Base-by-base conservation (phyloP, 139 green algal species). In the Auxenochlorella protothecoides region DNA sequence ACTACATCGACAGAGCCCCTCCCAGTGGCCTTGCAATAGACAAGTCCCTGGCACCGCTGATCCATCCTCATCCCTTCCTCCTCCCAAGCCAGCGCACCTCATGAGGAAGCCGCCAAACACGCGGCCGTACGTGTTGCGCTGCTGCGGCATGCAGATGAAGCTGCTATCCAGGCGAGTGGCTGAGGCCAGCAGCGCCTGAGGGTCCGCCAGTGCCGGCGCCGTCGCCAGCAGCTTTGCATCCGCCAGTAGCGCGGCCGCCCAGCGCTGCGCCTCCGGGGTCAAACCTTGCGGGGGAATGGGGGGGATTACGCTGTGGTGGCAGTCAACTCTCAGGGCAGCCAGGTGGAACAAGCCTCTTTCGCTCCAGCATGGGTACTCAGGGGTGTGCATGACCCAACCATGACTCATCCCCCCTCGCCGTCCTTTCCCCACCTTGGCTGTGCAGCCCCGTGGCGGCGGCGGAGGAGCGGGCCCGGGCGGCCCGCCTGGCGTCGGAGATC, bases 31-130 rank as follows among this genome's bases (percentile, higher is more conserved):
- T 44, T 44, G 27, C 27, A 44, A 44, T 44, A 44, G 27, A 2
- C 27, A 44, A 44, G 27, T 44, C 27, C 27, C 27, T 44, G 27
- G 27, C 27, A 44, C 27, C 27, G 27, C 27, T 44, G 27, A 44
- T 44, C 27, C 27, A 44, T 44, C 27, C 27, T 44, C 27, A 44
- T 44, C 27, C 27, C 27, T 44, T 44, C 27, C 72, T 16, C 4
- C 3, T 5, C 44, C n/a, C n/a, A 11, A 8, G 4, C 54, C 55
- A 8, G 7, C 74, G 2, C 72, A 85, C 78, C 90, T 74, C 88
- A 96, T 93, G 6, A 96, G 80, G 69, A 96, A 95, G 55, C 90
- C 90, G 0, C 90, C 90, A 74, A 96, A 96, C 7, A 96, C 81
- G 56, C 88, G 82, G 52, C 86, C 80, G 57, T 87, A 77, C 55